A percentile compares a stretch with the other conserved stretches of the same genome.
Conservation (phyloP, 345 rosid genomes). For the Xanthoceras sorbifolium region DNA sequence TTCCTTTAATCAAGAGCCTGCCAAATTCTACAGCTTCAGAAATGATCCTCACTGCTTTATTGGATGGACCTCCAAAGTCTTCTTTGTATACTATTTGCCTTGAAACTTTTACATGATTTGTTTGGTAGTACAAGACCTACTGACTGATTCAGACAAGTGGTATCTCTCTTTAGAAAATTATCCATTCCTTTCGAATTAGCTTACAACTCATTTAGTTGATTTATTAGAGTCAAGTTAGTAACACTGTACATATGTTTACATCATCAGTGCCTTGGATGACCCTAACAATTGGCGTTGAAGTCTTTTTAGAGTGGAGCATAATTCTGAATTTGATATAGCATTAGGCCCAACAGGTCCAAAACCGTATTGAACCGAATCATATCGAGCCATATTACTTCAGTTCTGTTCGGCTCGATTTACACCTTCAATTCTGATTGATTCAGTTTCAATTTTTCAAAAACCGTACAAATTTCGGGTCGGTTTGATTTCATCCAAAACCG, state of each 20-base stretch:
- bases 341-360: no score
- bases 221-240: neutral
- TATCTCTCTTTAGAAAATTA: neutral
- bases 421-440: no score
- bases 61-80: neutral
- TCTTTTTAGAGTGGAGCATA: neutral
- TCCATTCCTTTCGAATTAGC: neutral
- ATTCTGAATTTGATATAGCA: neutral
- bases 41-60: no score
- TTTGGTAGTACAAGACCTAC: neutral
- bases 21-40: no score
- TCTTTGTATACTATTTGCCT: neutral
- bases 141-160: neutral
- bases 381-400: no score
- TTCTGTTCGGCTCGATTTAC: no score
- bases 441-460: no score
- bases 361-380: no score
- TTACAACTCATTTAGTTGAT: neutral
- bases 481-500: no score
- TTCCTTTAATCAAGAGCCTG: no score
- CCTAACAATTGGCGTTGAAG: neutral
- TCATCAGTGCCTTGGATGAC: neutral
- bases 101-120: neutral
- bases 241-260: neutral
- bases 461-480: no score